Evolutionary conservation across 345 rosid genomes (phyloP), one percentile per base, ranked within the genome.

Genomic region (Populus nigra): DNA sequence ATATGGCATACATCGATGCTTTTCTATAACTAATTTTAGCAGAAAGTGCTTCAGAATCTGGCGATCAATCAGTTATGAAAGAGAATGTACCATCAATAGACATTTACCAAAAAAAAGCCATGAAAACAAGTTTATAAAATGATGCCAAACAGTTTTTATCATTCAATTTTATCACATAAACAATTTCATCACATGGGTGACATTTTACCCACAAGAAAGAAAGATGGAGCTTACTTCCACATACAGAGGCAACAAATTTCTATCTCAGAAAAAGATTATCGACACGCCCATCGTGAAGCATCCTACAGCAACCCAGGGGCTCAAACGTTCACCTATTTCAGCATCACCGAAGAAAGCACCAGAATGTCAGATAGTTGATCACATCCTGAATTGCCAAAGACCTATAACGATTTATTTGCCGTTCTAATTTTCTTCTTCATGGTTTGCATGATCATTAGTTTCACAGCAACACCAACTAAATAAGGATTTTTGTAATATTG

Each of bases 271-370:
- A 85, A 93, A 93, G 75, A 93, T 86, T 73, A 93, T 90, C 0
- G 95, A 96, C 47, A 96, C 79, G 9, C 97, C 99, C 97, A 92
- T 92, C 31, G 88, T 76, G 80, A 96, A 89, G 91, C 99, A 96
- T 72, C 99, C 98, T 9, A 78, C 85, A 7, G 97, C 90, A 78
- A 96, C 89, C 99, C 98, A 96, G 7, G 98, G 97, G 81, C 97
- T 96, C 85, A 92, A 85, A 53, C 97, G 93, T 83, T 94, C 98
- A 81, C 99, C 99, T 91, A 81, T 70, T 80, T 66, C 84, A 84
- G 53, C 71, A 86, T 43, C 36, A 36, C 29, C n/a, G 1, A 43
- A 72, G 57, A 66, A 76, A 70, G 29, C 10, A 38, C 70, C 59
- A 69, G 73, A 18, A 39, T 70, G 69, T 20, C 27, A 59, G 63